Evolutionary conservation across 139 green algal genomes (phyloP), one percentile per base, ranked within the genome.

Genomic region (Ostreobium quekettii): DNA sequence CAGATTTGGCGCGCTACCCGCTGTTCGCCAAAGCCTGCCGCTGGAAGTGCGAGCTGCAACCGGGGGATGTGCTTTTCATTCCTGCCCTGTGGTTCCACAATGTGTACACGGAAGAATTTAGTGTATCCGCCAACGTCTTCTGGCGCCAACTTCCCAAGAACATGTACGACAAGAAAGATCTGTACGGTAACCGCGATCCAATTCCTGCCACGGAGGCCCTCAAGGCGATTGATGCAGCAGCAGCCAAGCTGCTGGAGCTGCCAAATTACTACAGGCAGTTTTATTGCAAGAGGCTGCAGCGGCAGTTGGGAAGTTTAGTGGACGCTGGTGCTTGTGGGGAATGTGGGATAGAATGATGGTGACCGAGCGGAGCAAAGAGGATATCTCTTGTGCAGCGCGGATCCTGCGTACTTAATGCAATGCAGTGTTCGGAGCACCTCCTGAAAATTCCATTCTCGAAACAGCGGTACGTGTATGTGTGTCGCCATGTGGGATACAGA

Each of bases 61-160:
- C 78, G 5, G 82, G 82, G 1, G 72, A 84, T 36, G 76, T 74
- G 38, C 67, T 89, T 7, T 89, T 80, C 71, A 83, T 89, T 56
- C 82, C 82, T 26, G 70, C 73, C 4, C 65, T 89, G 42, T 89
- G 82, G 82, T 67, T 80, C 35, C 82, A 89, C 72, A 70, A 85
- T 64, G 82, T 88, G 22, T 48, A 65, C 6, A 22, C 71, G 0
- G 30, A 69, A 11, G 69, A 56, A 22, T 76, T 77, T 8, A 80
- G 70, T 28, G 59, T 83, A 39, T 81, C 75, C 30, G 73, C 83
- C 42, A 89, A 89, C 64, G 61, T 74, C 2, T 89, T 89, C 49
- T 86, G 75, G 71, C 60, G 72, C 7, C 64, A 80, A 46, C 39
- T 81, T 48, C 46, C 58, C 0, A 11, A 19, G 2, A 58, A 76